phyloP scores from a whole-genome alignment of 768 basidiomycete genomes.

The Psilocybe azurescens region DNA sequence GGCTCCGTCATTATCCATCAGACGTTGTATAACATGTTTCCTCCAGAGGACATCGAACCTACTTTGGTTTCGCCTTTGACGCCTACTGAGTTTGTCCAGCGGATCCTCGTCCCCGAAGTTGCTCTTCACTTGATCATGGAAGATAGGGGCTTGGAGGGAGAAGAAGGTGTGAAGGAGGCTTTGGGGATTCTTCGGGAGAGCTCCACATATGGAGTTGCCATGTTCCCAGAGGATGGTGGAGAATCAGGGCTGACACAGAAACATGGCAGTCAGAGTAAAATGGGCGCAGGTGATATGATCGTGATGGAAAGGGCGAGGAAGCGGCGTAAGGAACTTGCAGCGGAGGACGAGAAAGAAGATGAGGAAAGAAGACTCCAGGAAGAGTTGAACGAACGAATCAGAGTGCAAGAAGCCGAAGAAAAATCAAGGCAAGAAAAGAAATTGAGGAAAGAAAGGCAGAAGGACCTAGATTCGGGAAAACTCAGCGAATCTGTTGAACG shows the following conservation, averaged over 20 bases:
- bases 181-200: conserved; percentile 73
- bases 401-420: conserved; percentile 7
- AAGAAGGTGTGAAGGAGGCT: conserved; percentile 47
- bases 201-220: conserved; percentile 80
- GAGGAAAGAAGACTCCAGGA: conserved; percentile 13
- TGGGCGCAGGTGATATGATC: conserved; percentile 55
- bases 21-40: conserved; percentile 77
- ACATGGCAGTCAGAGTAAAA: conserved; percentile 28
- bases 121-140: conserved; percentile 82
- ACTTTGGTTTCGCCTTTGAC: conserved; percentile 67
- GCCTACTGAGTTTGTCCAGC: conserved; percentile 77
- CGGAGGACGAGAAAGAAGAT: conserved; percentile 36
- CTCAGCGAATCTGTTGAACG: conserved; percentile 1
- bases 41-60: conserved; percentile 60
- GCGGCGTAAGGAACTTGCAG: conserved; percentile 55
- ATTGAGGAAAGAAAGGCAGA: conserved; percentile 10
- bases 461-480: background rate
- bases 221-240: conserved; percentile 74
- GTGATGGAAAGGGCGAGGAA: conserved; percentile 59
- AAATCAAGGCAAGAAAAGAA: conserved; percentile 12
- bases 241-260: conserved; percentile 36
- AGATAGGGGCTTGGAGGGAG: conserved; percentile 59
- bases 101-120: conserved; percentile 90
- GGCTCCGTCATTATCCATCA: conserved; percentile 84
- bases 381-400: conserved; percentile 5